Evolutionary conservation across 129 eudicot species (phyloP).

Genomic region (Mikania micrantha): DNA sequence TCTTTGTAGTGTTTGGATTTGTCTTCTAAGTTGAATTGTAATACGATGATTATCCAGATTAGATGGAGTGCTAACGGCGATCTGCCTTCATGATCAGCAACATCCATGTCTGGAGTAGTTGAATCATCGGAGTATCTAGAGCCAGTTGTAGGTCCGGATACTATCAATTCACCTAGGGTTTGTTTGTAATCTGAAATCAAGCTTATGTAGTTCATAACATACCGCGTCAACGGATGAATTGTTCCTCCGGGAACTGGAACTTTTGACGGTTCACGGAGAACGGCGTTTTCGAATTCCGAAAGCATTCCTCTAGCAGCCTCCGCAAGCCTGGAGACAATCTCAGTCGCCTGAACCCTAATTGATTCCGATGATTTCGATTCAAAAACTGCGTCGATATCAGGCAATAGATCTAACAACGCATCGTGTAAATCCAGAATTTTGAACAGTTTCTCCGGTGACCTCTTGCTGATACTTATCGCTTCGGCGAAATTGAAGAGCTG

Average conservation of each 20-base stretch:
- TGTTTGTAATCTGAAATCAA: constrained; percentile 64
- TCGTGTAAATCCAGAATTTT: constrained; percentile 71
- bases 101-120: constrained; percentile 52
- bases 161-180: constrained; percentile 50
- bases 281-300: constrained; percentile 72
- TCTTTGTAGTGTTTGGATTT: constrained; percentile 66
- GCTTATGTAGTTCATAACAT: constrained; percentile 88
- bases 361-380: constrained; percentile 40
- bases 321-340: constrained; percentile 61
- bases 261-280: constrained; percentile 57
- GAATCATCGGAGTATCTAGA: constrained; percentile 54
- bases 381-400: constrained; percentile 65
- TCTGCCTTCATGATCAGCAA: constrained; percentile 48
- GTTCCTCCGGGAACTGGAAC: constrained; percentile 87
- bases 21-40: constrained; percentile 55
- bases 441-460: constrained; percentile 81
- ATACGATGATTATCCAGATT: constrained; percentile 53
- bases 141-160: constrained; percentile 54
- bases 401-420: constrained; percentile 46
- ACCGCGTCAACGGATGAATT: constrained; percentile 75
- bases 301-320: constrained; percentile 75
- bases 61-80: constrained; percentile 54
- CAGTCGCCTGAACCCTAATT: constrained; percentile 55
- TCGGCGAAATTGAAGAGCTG: constrained; percentile 69
- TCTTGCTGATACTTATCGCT: constrained; percentile 53